phyloP scores from a whole-genome alignment of 352 stramenopile genomes.

The Aphanomyces cochlioides region DNA sequence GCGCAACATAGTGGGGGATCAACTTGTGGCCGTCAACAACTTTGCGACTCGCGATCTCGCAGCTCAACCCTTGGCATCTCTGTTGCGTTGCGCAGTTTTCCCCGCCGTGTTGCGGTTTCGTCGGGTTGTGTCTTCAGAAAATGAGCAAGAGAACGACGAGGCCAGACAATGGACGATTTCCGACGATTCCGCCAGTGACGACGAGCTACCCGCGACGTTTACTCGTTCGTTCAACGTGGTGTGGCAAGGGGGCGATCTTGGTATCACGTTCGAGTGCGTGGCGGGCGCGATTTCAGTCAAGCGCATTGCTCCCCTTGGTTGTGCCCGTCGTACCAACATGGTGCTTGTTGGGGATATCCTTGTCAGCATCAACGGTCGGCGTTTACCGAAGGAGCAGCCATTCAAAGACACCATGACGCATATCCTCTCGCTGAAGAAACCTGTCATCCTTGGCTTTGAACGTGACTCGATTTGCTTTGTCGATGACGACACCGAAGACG shows the following conservation, averaged over 20 bases:
- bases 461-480: not conserved
- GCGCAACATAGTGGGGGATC: not conserved
- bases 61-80: not conserved
- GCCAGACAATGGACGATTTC: constrained; percentile 10
- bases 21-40: constrained; percentile 27
- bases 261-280: constrained; percentile 14
- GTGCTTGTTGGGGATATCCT: constrained; percentile 18
- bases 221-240: constrained; percentile 7
- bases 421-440: constrained; percentile 13
- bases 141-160: constrained; percentile 13
- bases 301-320: constrained; percentile 3
- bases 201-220: not conserved
- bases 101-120: constrained; percentile 22
- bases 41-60: constrained; percentile 11
- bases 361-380: not conserved
- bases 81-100: constrained; percentile 11
- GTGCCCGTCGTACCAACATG: not conserved
- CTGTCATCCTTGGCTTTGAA: constrained; percentile 25
- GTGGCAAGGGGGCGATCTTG: constrained; percentile 23
- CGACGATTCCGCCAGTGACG: not conserved
- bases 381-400: not conserved
- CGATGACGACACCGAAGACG: not conserved
- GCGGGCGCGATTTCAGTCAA: not conserved
- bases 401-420: constrained; percentile 26
- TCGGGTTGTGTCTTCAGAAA: not conserved